Evolutionary conservation across 2,329 filamentous ascomycete genomes (phyloP).

Genomic region (Hirsutella rhossiliensis): DNA sequence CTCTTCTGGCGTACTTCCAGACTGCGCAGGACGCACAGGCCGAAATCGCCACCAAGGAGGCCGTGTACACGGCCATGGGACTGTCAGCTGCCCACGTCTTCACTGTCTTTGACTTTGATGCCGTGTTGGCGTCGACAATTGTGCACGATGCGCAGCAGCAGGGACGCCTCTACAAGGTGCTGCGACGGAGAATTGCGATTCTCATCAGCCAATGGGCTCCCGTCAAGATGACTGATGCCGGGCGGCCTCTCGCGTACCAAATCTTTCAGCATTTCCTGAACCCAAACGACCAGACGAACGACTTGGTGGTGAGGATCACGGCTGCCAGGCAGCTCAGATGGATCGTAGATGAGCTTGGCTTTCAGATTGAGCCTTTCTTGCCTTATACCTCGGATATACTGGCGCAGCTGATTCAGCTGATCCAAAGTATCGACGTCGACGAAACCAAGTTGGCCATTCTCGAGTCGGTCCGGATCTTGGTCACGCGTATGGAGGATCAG

Average conservation of each 20-base stretch:
- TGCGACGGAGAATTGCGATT: constrained; percentile 80
- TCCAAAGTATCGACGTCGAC: constrained; percentile 66
- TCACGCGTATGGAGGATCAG: constrained; percentile 68
- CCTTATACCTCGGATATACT: constrained; percentile 68
- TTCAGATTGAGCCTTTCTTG: constrained; percentile 59
- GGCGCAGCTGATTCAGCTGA: constrained; percentile 60
- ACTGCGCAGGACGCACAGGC: constrained; percentile 53
- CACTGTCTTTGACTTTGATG: constrained; percentile 68
- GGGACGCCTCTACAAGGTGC: constrained; percentile 57
- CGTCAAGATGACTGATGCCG: constrained; percentile 57
- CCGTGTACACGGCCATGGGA: constrained; percentile 87
- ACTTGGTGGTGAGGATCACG: constrained; percentile 84
- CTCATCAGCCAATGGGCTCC: constrained; percentile 83
- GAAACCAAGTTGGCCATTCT: constrained; percentile 87
- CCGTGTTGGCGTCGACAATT: constrained; percentile 63
- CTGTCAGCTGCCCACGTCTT: constrained; percentile 68
- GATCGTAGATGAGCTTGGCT: constrained; percentile 76
- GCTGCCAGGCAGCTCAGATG: constrained; percentile 74
- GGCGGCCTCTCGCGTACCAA: constrained; percentile 66
- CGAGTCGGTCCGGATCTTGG: constrained; percentile 71
- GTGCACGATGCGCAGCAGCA: constrained; percentile 62
- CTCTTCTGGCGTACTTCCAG: constrained; percentile 72
- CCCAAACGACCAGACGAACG: constrained; percentile 65
- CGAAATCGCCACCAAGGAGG: constrained; percentile 79
- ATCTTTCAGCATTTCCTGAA: constrained; percentile 83